These are phyloP conservation scores for Phaeosphaeriaceae sp. DNA, from an alignment of 2,329 filamentous ascomycete genomes.

Conservation along the genomic window DNA sequence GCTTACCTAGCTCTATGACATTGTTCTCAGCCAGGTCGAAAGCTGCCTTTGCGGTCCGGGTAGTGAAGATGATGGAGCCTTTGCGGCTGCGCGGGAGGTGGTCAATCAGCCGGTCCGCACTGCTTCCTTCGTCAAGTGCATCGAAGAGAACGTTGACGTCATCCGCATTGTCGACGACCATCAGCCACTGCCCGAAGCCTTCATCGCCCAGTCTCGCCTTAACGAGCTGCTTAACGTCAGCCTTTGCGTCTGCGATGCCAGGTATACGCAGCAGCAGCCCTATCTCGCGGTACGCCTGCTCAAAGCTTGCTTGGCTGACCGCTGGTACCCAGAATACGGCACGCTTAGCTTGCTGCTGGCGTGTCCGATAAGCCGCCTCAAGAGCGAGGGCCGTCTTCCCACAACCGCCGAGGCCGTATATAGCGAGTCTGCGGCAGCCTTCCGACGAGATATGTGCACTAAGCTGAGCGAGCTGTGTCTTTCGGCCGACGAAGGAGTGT, in stretches of 20 bases:
- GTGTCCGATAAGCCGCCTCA: slow-evolving; percentile 47
- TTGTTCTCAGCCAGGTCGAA: slow-evolving; percentile 13
- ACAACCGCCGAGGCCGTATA: slow-evolving; percentile 23
- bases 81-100: slow-evolving; percentile 40
- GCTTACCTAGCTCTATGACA: slow-evolving; percentile 24
- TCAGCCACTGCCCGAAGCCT: slow-evolving; percentile 45
- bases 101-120: slow-evolving; percentile 21
- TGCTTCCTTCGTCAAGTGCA: too few species aligned
- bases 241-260: slow-evolving; percentile 32
- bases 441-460: slow-evolving; percentile 6
- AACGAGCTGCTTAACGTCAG: slow-evolving; percentile 48
- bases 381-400: slow-evolving; percentile 34
- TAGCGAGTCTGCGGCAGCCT: slow-evolving; percentile 9
- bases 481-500: slow-evolving; percentile 18
- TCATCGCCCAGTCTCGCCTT: slow-evolving; percentile 40
- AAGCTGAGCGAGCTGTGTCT: slow-evolving; percentile 10
- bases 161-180: slow-evolving; percentile 56
- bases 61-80: slow-evolving; percentile 44
- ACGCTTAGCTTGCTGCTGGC: slow-evolving; percentile 25
- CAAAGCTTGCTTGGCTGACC: slow-evolving; percentile 26
- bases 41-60: slow-evolving; percentile 7
- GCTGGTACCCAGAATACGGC: slow-evolving; percentile 26
- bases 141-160: slow-evolving; percentile 43
- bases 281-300: slow-evolving; percentile 25
- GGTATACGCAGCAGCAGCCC: slow-evolving; percentile 17